Conservation (phyloP, 768 basidiomycete species). For the Agaricus blazei region DNA sequence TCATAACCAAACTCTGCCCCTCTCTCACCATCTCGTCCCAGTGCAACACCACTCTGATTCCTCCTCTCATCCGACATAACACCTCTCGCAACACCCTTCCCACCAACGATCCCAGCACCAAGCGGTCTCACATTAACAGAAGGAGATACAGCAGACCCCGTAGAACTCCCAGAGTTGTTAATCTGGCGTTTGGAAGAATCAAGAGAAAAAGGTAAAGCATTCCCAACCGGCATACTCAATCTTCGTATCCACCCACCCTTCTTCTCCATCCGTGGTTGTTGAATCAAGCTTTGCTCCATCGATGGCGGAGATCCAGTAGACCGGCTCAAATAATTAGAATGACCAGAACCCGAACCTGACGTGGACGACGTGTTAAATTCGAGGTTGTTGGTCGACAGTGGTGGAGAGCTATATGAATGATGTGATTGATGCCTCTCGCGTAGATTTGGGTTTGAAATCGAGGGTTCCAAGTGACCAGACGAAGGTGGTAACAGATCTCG, state of each 20-base stretch:
- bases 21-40: constrained; percentile 16
- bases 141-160: constrained; percentile 18
- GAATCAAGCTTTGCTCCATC: constrained; percentile 39
- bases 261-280: constrained; percentile 2
- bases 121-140: constrained; percentile 1
- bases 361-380: constrained; percentile 19
- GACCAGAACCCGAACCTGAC: constrained; percentile 23
- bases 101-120: constrained; percentile 14
- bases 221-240: constrained; percentile 67
- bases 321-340: constrained; percentile 22
- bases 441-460: constrained; percentile 3
- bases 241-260: constrained; percentile 69
- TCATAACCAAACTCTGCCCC: constrained; percentile 4
- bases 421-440: constrained; percentile 26
- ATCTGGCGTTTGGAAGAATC: constrained; percentile 41
- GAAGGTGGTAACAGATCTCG: constrained; percentile 1
- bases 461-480: constrained; percentile 20
- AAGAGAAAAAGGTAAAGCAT: constrained; percentile 44
- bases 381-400: constrained; percentile 54
- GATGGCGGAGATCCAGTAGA: constrained; percentile 13
- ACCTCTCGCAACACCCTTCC: constrained; percentile 26
- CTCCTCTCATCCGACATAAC: constrained; percentile 38
- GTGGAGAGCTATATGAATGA: constrained; percentile 61
- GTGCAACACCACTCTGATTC: constrained; percentile 39
- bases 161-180: constrained; percentile 22